Base-by-base conservation (phyloP, 305 asterid genomes). In the Fraxinus xanthoxyloides region DNA sequence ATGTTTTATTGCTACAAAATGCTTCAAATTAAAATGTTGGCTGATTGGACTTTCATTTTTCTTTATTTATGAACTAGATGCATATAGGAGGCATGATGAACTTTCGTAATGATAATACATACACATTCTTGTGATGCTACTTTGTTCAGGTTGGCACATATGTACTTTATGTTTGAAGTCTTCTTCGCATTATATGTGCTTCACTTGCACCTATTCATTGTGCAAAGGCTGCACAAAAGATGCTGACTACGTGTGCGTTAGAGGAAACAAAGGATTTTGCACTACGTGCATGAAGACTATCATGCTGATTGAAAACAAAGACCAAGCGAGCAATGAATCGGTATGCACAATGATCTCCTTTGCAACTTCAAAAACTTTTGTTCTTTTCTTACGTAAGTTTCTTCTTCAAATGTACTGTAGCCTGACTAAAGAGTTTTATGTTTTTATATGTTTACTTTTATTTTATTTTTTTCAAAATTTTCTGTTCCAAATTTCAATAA, bases 61-160 rank as follows among this genome's bases (percentile, higher is more conserved):
- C 35, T 26, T 6, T 65, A 28, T 65, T 24, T 74, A 28, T 32
- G 56, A 72, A 17, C 21, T 73, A 80, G 81, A 24, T 61, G 34
- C 76, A 19, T 69, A 26, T 24, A 75, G 38, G 13, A 65, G 35
- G 81, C 80, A 78, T 36, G 46, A 75, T 72, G 78, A 21, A 78
- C 74, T 78, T 75, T 51, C 69, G 38, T 79, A 36, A 10, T 80
- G 77, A 76, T 80, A 34, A 63, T 72, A 3, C 65, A 80, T 54
- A 76, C 81, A 77, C 40, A 74, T 79, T 86, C 84, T 82, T 84
- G n/a, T 83, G 80, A 73, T 81, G 79, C 76, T 67, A 69, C 82
- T 82, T 78, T 78, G 89, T 91, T 83, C 97, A 96, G 99, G 99
- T 83, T 96, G 99, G 99, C 99, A 96, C 89, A 96, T 96, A 84